A percentile compares a stretch with the other conserved stretches of the same genome.
phyloP scores from a whole-genome alignment of 2,329 filamentous ascomycete species.

The Diaporthe citriasiana region DNA sequence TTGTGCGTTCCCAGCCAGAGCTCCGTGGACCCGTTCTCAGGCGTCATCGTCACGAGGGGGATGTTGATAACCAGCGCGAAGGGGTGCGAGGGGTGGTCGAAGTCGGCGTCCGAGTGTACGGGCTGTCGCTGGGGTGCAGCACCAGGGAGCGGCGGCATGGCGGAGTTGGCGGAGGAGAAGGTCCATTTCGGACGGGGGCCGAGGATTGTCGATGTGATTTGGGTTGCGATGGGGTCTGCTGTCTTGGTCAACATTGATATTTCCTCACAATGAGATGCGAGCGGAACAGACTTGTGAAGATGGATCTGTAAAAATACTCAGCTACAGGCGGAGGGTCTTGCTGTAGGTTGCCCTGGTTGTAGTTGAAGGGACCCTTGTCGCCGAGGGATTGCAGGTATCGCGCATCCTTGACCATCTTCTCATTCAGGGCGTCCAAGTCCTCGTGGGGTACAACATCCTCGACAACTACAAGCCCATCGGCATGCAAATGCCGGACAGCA shows the following conservation, averaged over 20 bases:
- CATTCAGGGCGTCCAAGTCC: conserved; percentile 68
- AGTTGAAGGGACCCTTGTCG: conserved; percentile 71
- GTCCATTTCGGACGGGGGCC: conserved; percentile 69
- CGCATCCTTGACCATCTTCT: conserved; percentile 72
- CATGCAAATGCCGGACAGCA: conserved; percentile 64
- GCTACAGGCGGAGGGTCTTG: conserved; percentile 69
- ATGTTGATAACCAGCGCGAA: conserved; percentile 70
- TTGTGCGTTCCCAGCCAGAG: conserved; percentile 71
- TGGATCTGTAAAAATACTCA: conserved; percentile 62
- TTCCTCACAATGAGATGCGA: neutral
- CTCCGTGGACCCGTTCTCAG: conserved; percentile 69
- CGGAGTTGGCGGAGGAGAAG: conserved; percentile 71
- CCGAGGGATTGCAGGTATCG: conserved; percentile 63
- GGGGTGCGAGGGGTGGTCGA: conserved; percentile 65
- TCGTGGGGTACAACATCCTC: conserved; percentile 65
- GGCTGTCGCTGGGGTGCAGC: conserved; percentile 62
- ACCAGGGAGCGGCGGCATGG: conserved; percentile 63
- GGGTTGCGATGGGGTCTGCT: conserved; percentile 66
- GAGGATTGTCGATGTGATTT: conserved; percentile 68
- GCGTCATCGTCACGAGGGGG: conserved; percentile 63
- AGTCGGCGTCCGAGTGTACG: conserved; percentile 72
- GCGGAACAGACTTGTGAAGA: conserved; percentile 65
- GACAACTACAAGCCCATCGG: conserved; percentile 70
- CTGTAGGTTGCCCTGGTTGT: conserved; percentile 73
- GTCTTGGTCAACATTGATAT: neutral